Percentiles rank a stretch among this genome's conserved stretches.
These are phyloP conservation scores for Suillus ampliporus DNA, from an alignment of 768 basidiomycete species.

Conservation along the genomic window DNA sequence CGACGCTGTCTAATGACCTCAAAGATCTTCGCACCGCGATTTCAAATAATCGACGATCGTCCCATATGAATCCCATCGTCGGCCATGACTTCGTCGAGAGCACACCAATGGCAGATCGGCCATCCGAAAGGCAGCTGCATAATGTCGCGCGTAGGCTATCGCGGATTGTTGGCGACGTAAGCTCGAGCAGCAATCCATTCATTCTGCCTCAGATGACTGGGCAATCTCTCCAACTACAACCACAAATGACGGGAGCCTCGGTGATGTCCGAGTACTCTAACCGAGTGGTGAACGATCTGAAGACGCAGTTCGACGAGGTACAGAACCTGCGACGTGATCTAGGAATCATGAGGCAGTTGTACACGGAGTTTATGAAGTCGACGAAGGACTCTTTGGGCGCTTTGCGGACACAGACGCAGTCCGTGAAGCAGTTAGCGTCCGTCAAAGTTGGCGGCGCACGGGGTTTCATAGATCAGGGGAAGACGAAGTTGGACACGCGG, in stretches of 20 bases:
- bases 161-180: slow-evolving; percentile 58
- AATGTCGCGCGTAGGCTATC: slow-evolving; percentile 76
- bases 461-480: slow-evolving; percentile 89
- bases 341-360: slow-evolving; percentile 92
- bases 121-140: slow-evolving; percentile 77
- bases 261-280: slow-evolving; percentile 72
- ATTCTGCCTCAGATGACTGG: slow-evolving; percentile 71
- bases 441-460: slow-evolving; percentile 85
- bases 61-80: slow-evolving; percentile 51
- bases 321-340: slow-evolving; percentile 93
- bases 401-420: slow-evolving; percentile 83
- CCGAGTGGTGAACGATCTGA: slow-evolving; percentile 80
- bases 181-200: slow-evolving; percentile 41
- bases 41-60: slow-evolving; percentile 57
- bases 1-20: slow-evolving; percentile 82
- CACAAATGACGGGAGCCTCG: slow-evolving; percentile 79
- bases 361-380: slow-evolving; percentile 90
- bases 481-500: slow-evolving; percentile 86
- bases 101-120: slow-evolving; percentile 68
- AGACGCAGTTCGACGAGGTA: slow-evolving; percentile 93
- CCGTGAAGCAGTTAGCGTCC: slow-evolving; percentile 85
- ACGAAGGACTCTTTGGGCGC: slow-evolving; percentile 85
- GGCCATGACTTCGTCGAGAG: slow-evolving; percentile 66
- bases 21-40: slow-evolving; percentile 84
- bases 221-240: slow-evolving; percentile 58